phyloP scores from a whole-genome alignment of 352 stramenopile species.

The Pythium vanterpoolii region DNA sequence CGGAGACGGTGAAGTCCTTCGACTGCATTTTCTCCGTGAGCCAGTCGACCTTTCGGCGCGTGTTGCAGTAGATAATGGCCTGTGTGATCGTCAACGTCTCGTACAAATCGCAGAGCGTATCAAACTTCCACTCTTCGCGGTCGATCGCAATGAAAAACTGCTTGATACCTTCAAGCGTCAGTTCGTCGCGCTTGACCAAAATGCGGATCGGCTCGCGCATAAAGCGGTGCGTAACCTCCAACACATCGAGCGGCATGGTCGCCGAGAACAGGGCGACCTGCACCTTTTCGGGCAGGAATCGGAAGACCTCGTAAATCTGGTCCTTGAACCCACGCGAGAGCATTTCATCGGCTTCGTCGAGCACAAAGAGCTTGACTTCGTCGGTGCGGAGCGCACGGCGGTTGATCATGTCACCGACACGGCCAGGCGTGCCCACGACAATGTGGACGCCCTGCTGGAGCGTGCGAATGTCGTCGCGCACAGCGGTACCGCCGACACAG shows the following conservation, averaged over 20 bases:
- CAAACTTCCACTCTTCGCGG: conserved; percentile 99
- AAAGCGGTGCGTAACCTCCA: conserved; percentile 98
- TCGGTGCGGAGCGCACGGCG: conserved; percentile 93
- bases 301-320: conserved; percentile 99
- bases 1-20: conserved; percentile 99
- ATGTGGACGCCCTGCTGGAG: conserved; percentile 98
- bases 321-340: conserved; percentile 99
- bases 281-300: conserved; percentile 97
- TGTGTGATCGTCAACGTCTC: conserved; percentile 99
- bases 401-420: conserved; percentile 99
- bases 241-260: conserved; percentile 99
- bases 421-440: conserved; percentile 97
- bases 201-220: conserved; percentile 99
- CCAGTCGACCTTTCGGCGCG: conserved; percentile 97
- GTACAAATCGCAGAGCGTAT: conserved; percentile 98
- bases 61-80: conserved; percentile 99
- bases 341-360: conserved; percentile 99
- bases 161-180: conserved; percentile 97
- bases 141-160: conserved; percentile 99
- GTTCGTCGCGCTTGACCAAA: conserved; percentile 99
- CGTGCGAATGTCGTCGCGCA: conserved; percentile 98
- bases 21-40: conserved; percentile 99
- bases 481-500: conserved; percentile 97
- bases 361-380: conserved; percentile 96
- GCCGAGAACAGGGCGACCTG: conserved; percentile 99